A percentile compares a stretch with the other conserved stretches of the same genome.
Conservation (phyloP, 2,329 filamentous ascomycete species). For the Ilyonectria robusta region DNA sequence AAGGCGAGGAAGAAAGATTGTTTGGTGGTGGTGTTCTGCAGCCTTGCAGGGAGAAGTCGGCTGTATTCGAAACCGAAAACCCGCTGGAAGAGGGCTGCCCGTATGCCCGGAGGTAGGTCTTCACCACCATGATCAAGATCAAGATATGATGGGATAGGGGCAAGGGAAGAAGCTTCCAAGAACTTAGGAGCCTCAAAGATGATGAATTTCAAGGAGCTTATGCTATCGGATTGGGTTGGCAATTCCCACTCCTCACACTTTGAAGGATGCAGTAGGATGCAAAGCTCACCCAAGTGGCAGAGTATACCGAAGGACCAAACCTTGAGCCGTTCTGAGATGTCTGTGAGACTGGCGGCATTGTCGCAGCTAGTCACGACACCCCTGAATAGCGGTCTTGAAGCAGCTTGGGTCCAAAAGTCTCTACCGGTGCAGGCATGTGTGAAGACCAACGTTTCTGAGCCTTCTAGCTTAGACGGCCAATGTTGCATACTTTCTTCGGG, state of each 20-base stretch:
- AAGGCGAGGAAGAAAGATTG: slow-evolving; percentile 65
- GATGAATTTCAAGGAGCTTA: slow-evolving; percentile 17
- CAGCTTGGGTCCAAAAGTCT: slow-evolving; percentile 49
- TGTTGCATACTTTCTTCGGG: slow-evolving; percentile 8
- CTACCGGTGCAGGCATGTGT: slow-evolving; percentile 52
- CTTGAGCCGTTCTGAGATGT: slow-evolving; percentile 53
- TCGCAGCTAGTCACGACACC: slow-evolving; percentile 39
- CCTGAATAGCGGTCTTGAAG: slow-evolving; percentile 32
- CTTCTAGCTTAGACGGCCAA: slow-evolving; percentile 49
- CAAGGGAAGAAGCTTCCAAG: slow-evolving; percentile 39
- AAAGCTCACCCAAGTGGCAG: slow-evolving; percentile 49
- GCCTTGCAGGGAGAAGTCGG: slow-evolving; percentile 44
- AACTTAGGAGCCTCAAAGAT: slow-evolving; percentile 3
- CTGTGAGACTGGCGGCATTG: slow-evolving; percentile 40
- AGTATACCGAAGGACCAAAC: slow-evolving; percentile 55
- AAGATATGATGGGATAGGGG: slow-evolving; percentile 40
- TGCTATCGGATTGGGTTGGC: slow-evolving; percentile 25
- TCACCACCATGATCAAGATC: slow-evolving; percentile 4
- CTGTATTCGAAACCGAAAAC: slow-evolving; percentile 53
- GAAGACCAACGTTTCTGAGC: slow-evolving; percentile 48
- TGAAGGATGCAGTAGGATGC: slow-evolving; percentile 58
- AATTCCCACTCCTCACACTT: slow-evolving; percentile 53
- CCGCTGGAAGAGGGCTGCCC: slow-evolving; percentile 44
- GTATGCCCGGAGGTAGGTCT: slow-evolving; percentile 35
- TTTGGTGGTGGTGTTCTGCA: slow-evolving; percentile 31